Evolutionary conservation across 2,329 filamentous ascomycete species (phyloP).

Genomic region (Fonsecaea pedrosoi): DNA sequence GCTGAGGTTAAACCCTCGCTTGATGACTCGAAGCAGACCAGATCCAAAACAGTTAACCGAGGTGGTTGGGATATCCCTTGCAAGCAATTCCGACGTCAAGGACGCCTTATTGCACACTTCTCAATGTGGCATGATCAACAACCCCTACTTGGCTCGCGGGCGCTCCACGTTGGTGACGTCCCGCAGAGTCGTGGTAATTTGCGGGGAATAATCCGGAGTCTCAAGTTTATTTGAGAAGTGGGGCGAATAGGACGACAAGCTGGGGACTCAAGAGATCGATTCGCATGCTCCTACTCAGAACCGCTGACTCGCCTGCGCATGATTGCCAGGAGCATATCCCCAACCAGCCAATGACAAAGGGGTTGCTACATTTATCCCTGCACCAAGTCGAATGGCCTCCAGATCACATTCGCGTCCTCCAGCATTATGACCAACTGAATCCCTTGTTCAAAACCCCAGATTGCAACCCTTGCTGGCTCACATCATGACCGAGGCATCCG

Average conservation of each 20-base stretch:
- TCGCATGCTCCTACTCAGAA: background rate
- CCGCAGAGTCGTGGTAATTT: background rate
- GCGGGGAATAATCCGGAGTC: background rate
- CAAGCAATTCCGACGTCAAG: background rate
- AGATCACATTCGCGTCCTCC: background rate
- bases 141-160: background rate
- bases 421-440: background rate
- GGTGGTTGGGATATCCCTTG: background rate
- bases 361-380: background rate
- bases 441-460: background rate
- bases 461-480: conserved; percentile 1
- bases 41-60: background rate
- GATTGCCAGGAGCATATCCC: background rate
- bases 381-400: background rate
- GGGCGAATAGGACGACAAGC: background rate
- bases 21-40: background rate
- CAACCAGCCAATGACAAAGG: background rate
- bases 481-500: conserved; percentile 14
- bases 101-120: background rate
- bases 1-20: background rate
- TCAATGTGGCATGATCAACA: conserved; percentile 6
- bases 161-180: background rate
- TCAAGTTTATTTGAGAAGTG: background rate
- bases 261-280: background rate
- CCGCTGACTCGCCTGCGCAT: background rate